Conservation (phyloP, 805 yeast species). For the Ogataea glucozyma region DNA sequence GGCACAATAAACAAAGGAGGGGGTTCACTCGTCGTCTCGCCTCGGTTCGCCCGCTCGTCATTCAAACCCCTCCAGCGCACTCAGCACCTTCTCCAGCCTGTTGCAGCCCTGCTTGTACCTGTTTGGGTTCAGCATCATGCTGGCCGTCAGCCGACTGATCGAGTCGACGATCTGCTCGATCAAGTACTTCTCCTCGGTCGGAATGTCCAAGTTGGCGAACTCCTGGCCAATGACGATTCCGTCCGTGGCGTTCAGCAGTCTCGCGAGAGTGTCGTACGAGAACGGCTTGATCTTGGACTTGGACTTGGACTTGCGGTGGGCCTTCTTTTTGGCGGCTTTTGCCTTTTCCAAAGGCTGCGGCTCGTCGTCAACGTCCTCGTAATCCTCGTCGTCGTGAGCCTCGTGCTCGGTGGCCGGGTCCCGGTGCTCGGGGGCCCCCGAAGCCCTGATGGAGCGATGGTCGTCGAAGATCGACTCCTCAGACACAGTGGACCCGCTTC, state of each 20-base stretch:
- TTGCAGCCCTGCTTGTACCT: constrained; percentile 78
- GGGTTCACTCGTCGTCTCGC: too few relatives aligned
- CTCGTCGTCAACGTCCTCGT: constrained; percentile 23
- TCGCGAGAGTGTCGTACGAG: constrained; percentile 47
- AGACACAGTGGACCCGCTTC: constrained; percentile 18
- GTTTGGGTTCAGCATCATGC: constrained; percentile 82
- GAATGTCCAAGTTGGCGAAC: constrained; percentile 70
- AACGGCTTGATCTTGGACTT: constrained; percentile 35
- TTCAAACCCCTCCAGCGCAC: constrained; percentile 81
- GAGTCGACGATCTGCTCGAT: constrained; percentile 87
- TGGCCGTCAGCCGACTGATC: constrained; percentile 81
- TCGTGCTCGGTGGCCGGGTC: constrained; percentile 3
- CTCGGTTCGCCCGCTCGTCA: constrained; percentile 9
- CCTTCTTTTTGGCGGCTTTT: constrained; percentile 12
- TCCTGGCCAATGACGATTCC: constrained; percentile 68
- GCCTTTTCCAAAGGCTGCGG: constrained; percentile 3
- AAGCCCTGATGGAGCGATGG: too few relatives aligned
- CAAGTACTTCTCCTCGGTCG: constrained; percentile 72
- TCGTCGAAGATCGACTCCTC: constrained; percentile 22
- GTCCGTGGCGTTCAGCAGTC: constrained; percentile 55
- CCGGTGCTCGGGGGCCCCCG: too few relatives aligned
- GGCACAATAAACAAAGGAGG: too few relatives aligned
- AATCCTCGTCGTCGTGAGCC: constrained; percentile 18
- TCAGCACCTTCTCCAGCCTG: constrained; percentile 77
- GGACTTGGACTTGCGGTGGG: constrained; percentile 22